These are phyloP conservation scores for Mycena galopus DNA, from an alignment of 768 basidiomycete species.

Conservation along the genomic window DNA sequence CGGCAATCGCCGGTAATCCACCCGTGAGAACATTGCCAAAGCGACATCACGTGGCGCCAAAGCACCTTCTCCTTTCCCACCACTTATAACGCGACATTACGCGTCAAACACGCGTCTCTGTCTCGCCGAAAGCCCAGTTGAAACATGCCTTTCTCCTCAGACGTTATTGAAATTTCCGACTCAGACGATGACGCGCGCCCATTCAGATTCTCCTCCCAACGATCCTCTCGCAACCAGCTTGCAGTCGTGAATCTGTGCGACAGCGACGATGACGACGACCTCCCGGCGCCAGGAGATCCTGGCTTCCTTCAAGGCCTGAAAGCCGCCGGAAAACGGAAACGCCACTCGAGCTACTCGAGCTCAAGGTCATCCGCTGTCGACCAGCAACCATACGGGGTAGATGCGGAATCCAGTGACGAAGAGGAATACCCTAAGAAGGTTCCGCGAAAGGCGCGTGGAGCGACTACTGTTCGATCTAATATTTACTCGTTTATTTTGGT, in stretches of 20 bases:
- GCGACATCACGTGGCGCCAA: no score
- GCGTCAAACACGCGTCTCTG: no score
- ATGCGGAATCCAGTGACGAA: slow-evolving; percentile 3
- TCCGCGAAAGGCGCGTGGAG: slow-evolving; percentile 29
- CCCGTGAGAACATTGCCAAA: no score
- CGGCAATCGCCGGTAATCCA: no score
- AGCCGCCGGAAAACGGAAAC: slow-evolving; percentile 26
- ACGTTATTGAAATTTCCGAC: slow-evolving; percentile 28
- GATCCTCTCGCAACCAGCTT: neutral
- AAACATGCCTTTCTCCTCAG: slow-evolving; percentile 7
- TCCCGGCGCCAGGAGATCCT: slow-evolving; percentile 10
- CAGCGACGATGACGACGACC: slow-evolving; percentile 28
- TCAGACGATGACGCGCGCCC: slow-evolving; percentile 26
- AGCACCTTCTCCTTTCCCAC: no score
- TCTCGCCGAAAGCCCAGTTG: no score
- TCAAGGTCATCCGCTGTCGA: no score
- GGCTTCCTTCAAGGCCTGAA: neutral
- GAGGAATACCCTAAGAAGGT: slow-evolving; percentile 29
- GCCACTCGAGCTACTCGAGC: neutral
- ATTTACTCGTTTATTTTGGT: neutral
- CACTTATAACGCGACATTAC: no score
- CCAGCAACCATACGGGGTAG: no score
- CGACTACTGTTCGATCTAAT: neutral
- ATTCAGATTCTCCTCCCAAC: slow-evolving; percentile 9
- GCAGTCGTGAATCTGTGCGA: slow-evolving; percentile 4